Percentiles rank a stretch among this genome's conserved stretches.
Conservation (phyloP, 805 yeast genomes). For the Candida ipomoeae region DNA sequence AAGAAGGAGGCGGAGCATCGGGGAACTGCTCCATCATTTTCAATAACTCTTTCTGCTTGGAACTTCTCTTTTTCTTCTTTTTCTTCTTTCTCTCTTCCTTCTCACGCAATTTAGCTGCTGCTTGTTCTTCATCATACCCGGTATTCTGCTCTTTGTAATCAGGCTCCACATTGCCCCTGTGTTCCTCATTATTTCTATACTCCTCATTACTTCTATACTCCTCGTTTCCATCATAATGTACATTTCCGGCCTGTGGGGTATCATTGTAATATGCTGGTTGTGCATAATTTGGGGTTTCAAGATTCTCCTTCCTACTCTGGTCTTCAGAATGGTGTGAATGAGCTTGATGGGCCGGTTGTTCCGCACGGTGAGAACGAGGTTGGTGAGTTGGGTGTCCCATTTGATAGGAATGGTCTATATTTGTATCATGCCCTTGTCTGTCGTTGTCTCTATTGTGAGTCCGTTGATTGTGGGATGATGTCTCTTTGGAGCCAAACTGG, state of each 20-base stretch:
- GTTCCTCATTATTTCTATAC: not conserved
- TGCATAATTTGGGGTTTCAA: not conserved
- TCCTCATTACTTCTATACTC: not conserved
- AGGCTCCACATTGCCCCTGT: not conserved
- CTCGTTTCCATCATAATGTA: not conserved
- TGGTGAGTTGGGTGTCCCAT: not conserved
- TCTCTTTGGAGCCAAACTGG: not conserved
- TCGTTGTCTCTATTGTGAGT: not conserved
- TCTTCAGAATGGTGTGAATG: not conserved
- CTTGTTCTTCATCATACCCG: not conserved
- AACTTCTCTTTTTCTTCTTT: conserved; percentile 15
- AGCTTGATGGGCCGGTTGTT: not conserved
- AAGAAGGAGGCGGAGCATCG: conserved; percentile 18
- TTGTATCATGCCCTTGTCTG: not conserved
- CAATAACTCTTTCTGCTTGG: conserved; percentile 5
- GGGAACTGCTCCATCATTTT: conserved; percentile 13
- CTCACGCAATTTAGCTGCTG: not conserved
- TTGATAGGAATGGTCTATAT: not conserved
- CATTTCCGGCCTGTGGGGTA: not conserved
- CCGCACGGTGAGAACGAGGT: not conserved
- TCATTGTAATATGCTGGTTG: not conserved
- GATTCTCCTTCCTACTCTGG: not conserved
- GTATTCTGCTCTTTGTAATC: not conserved
- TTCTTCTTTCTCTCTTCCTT: conserved; percentile 5
- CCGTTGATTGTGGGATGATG: not conserved